Evolutionary conservation across 208 protist genomes (phyloP).

Genomic region (Kentomonas sorsogonicus): DNA sequence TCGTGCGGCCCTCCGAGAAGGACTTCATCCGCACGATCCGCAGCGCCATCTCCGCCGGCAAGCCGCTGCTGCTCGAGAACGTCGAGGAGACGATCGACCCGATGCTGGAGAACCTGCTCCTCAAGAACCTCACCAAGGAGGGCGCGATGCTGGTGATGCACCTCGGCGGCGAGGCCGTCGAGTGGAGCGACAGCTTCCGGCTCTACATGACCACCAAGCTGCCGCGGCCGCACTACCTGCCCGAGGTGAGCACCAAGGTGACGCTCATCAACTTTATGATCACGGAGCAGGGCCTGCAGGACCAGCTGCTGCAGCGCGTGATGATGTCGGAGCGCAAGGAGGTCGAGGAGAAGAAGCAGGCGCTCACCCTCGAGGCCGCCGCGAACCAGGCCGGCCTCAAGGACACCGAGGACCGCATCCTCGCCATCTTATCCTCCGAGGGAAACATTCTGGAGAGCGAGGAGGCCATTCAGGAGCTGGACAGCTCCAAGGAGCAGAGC

Average conservation of each 20-base stretch:
- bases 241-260: conserved; percentile 96
- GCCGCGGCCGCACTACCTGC: conserved; percentile 95
- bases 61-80: conserved; percentile 95
- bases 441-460: conserved; percentile 95
- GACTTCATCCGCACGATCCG: conserved; percentile 88
- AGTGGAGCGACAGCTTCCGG: conserved; percentile 94
- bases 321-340: conserved; percentile 93
- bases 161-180: conserved; percentile 94
- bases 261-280: conserved; percentile 97
- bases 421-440: conserved; percentile 86
- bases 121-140: conserved; percentile 91
- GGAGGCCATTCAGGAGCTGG: conserved; percentile 91
- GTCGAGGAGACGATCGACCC: conserved; percentile 95
- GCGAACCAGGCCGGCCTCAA: conserved; percentile 87
- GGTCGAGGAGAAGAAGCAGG: conserved; percentile 95
- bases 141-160: conserved; percentile 88
- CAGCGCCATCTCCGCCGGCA: conserved; percentile 91
- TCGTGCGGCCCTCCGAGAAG: conserved; percentile 72
- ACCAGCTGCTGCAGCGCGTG: conserved; percentile 94
- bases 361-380: conserved; percentile 89
- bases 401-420: conserved; percentile 86
- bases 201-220: conserved; percentile 98
- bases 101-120: conserved; percentile 96
- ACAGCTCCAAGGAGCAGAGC: conserved; percentile 93
- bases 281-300: conserved; percentile 93